Evolutionary conservation across 306 rosid genomes (phyloP), one percentile per base, ranked within the genome.

Genomic region (Quercus gilva): DNA sequence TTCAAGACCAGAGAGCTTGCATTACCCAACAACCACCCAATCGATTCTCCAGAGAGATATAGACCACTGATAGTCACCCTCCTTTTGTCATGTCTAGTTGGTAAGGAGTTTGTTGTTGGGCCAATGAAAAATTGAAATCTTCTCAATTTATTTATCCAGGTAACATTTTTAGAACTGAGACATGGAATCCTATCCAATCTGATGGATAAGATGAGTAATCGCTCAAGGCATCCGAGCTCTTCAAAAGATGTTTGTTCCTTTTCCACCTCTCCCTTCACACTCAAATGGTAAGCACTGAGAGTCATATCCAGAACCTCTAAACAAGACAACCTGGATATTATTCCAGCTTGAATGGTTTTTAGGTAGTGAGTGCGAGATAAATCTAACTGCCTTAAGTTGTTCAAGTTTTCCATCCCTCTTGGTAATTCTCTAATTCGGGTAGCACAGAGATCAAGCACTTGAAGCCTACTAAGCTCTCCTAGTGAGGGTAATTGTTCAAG

Each of bases 371-470:
- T 70, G 81, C 8, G 76, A 2, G 81, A 78, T 76, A 78, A 28
- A 58, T 78, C 59, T n/a, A 70, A 55, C 19, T 57, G 52, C 52
- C 52, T 10, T 45, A 45, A 45, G 4, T 45, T 45, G 52, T 12
- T 45, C 13, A 45, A 12, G 11, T 20, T 58, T 71, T 70, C 76
- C 49, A 58, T 57, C 13, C 43, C 76, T 43, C 19, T 58, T 28
- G 81, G 76, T 31, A 78, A 59, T 9, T 70, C 71, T 57, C 63
- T 78, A 57, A 78, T 70, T 13, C 61, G 71, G n/a, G 81, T 78
- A 49, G 51, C 81, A 70, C 10, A 71, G 31, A 78, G 76, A 71
- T 78, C 81, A 59, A 70, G 81, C 35, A 78, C 60, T 31, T 71
- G 69, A 20, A 78, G 76, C 41, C 59, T 71, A 43, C 28, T 4